phyloP scores from a whole-genome alignment of 306 rosid genomes.

The cucumber (Cucumis sativus) region Cucumber_9930_V3 NC_026660.2:17440501-17441000 shows the following conservation, averaged over 20 bases:
- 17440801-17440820: slow-evolving; percentile 4
- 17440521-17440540: background rate
- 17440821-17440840: background rate
- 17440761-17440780: background rate
- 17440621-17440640: background rate
- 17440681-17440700: background rate
- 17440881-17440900: slow-evolving; percentile 69
- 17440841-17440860: background rate
- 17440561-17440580: background rate
- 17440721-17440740: background rate
- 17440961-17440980: slow-evolving; percentile 14
- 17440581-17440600: background rate
- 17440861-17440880: slow-evolving; percentile 15
- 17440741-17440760: background rate
- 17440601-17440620: background rate
- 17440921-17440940: slow-evolving; percentile 30
- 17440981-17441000: slow-evolving; percentile 43
- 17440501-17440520: background rate
- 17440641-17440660: background rate
- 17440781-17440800: background rate
- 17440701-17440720: background rate
- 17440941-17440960: slow-evolving; percentile 32
- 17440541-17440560: background rate
- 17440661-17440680: background rate
- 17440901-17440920: slow-evolving; percentile 35